Base-by-base conservation (phyloP, 2,329 filamentous ascomycete species). In the Exophiala mesophila region DNA sequence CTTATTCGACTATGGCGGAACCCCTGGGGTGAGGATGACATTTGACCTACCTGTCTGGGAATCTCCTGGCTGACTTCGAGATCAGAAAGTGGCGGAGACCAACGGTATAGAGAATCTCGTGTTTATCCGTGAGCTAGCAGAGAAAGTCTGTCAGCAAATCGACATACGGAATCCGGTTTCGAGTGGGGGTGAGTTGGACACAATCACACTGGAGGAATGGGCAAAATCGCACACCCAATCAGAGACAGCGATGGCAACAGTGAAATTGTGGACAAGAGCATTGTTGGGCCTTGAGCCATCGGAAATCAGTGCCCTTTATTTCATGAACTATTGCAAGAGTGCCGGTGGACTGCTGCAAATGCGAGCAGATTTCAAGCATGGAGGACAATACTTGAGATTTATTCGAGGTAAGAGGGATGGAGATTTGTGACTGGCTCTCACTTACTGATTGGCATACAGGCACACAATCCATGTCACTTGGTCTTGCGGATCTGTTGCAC, bases 291-390 rank as follows among this genome's bases (percentile, higher is more conserved):
- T 68, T 1, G 71, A 77, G 23, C 66, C 74, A 0, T 45, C 41
- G 1, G 72, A 78, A 9, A 53, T 77, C 3, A 71, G 67, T 5
- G 74, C 75, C 0, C 55, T 74, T 1, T 78, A 62, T 53, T 77
- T 80, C 51, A 61, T 80, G 16, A 65, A 76, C 52, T 78, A 80
- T 59, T 73, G 70, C 63, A 71, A 69, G 50, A 67, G 65, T 8
- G 72, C 72, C 2, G 69, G 69, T 3, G 76, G 77, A 0, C 59
- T 79, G 2, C 44, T 73, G 44, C 61, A 68, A 32, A 74, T 79
- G 67, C 63, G 72, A 0, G 75, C 73, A 1, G 76, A 79, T 51
- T 54, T 62, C 16, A 70, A 73, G 42, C 53, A 67, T 30, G 77
- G 76, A 4, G 77, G 70, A 0, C 73, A 78, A 49, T 67, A 75